These are phyloP conservation scores for Hypoxylon sp. DNA, from an alignment of 2,329 filamentous ascomycete genomes.

Conservation along the genomic window DNA sequence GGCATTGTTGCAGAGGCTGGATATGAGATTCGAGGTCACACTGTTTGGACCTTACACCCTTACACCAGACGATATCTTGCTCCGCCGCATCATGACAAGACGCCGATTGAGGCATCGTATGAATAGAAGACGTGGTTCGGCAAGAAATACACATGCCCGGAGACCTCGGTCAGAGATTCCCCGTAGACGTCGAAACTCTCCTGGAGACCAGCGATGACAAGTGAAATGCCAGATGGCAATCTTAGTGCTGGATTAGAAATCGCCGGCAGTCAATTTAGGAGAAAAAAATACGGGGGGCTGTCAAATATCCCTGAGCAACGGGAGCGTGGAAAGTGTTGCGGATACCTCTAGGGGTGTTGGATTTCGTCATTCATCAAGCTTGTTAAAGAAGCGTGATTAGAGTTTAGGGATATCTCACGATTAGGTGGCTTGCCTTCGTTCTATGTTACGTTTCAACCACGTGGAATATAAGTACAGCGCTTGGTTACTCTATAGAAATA, in stretches of 20 bases:
- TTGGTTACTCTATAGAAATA: not conserved
- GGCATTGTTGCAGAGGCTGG: not conserved
- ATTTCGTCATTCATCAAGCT: not conserved
- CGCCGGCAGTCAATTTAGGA: not conserved
- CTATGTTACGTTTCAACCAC: not conserved
- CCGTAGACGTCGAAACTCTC: not conserved
- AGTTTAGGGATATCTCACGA: not conserved
- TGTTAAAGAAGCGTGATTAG: not conserved
- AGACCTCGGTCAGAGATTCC: not conserved
- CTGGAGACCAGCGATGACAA: not conserved
- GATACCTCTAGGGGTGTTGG: too few relatives aligned
- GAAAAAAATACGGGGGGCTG: not conserved
- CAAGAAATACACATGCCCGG: not conserved
- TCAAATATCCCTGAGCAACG: not conserved
- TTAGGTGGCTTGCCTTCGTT: not conserved
- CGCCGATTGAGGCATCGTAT: not conserved
- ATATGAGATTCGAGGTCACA: not conserved
- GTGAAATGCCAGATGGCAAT: not conserved
- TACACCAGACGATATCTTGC: too few relatives aligned
- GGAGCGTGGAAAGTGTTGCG: not conserved
- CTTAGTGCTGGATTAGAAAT: not conserved
- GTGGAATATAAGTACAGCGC: slow-evolving; percentile 3
- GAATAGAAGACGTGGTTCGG: not conserved
- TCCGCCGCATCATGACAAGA: not conserved
- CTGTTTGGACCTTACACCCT: not conserved